Percentiles rank a stretch among this genome's conserved stretches.
Conservation (phyloP, 768 basidiomycete species). For the Russula vinacea region DNA sequence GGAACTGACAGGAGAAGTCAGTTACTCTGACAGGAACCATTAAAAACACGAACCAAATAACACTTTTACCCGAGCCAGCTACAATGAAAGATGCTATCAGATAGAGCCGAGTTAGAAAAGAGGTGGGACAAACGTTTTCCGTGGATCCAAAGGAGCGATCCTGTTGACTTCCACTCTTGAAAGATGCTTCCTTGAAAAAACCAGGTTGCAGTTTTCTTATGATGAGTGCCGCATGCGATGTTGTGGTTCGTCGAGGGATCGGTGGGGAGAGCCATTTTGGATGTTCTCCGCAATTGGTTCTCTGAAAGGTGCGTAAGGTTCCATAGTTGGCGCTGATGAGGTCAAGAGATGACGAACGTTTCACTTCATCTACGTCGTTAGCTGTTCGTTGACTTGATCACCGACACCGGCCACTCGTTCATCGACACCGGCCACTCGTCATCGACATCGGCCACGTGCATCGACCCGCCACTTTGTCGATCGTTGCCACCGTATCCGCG, state of each 20-base stretch:
- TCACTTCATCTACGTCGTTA: not conserved
- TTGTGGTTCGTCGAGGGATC: conserved; percentile 11
- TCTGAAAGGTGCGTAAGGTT: not conserved
- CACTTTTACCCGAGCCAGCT: conserved; percentile 16
- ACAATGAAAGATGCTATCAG: not conserved
- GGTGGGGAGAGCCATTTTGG: conserved; percentile 13
- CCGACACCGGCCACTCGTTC: too few species aligned
- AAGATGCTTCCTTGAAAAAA: not conserved
- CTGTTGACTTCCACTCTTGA: not conserved
- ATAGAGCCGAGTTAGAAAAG: too few species aligned
- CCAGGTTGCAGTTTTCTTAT: not conserved
- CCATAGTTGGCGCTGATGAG: not conserved
- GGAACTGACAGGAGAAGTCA: not conserved
- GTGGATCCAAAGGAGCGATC: conserved; percentile 5
- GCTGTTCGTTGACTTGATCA: not conserved
- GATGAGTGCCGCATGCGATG: not conserved
- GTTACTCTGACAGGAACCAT: not conserved
- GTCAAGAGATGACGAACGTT: not conserved
- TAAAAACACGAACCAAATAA: conserved; percentile 3
- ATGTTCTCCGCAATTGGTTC: not conserved
- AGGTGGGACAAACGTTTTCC: conserved; percentile 6
- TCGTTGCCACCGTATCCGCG: not conserved
- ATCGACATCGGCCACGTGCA: not conserved
- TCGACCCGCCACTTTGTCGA: too few species aligned
- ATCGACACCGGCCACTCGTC: too few species aligned